Percentiles rank a stretch among this genome's conserved stretches.
Evolutionary conservation across 2,329 filamentous ascomycete genomes (phyloP).

Genomic region (Nothomitra cinnamomea): DNA sequence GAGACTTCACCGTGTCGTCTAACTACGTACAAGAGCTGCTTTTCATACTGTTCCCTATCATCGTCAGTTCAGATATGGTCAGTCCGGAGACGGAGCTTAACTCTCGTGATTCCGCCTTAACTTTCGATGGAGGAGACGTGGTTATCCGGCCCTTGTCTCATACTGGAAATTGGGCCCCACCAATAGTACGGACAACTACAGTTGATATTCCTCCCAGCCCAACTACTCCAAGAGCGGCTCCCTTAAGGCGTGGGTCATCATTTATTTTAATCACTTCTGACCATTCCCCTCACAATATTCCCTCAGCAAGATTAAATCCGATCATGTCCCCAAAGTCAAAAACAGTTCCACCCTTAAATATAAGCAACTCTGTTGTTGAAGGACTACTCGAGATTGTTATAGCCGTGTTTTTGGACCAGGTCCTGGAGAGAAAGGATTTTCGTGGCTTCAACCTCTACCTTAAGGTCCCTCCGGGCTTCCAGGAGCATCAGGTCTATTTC

Average conservation of each 20-base stretch:
- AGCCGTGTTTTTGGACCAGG: slow-evolving; percentile 68
- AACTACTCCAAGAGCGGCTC: slow-evolving; percentile 33
- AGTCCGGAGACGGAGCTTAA: slow-evolving; percentile 75
- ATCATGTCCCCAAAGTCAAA: slow-evolving; percentile 42
- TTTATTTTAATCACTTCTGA: slow-evolving; percentile 76
- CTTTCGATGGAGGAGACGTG: slow-evolving; percentile 72
- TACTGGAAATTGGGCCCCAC: slow-evolving; percentile 34
- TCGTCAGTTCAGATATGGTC: slow-evolving; percentile 73
- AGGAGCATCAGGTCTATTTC: slow-evolving; percentile 90
- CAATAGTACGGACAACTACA: slow-evolving; percentile 59
- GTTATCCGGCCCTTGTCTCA: slow-evolving; percentile 61
- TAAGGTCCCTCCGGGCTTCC: slow-evolving; percentile 80
- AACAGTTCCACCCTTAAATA: slow-evolving; percentile 26
- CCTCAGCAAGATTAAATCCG: slow-evolving; percentile 44
- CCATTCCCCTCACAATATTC: slow-evolving; percentile 38
- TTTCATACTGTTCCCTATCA: slow-evolving; percentile 65
- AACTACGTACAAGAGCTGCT: slow-evolving; percentile 70
- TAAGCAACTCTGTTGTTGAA: slow-evolving; percentile 56
- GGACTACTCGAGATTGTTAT: slow-evolving; percentile 62
- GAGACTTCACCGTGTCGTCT: slow-evolving; percentile 65
- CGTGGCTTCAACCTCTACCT: slow-evolving; percentile 69
- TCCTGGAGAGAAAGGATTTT: slow-evolving; percentile 79
- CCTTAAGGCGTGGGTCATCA: slow-evolving; percentile 66
- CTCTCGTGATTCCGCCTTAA: slow-evolving; percentile 62
- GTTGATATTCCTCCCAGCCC: slow-evolving; percentile 25